Evolutionary conservation across 495 filamentous ascomycete genomes (phyloP), one percentile per base, ranked within the genome.

Genomic region (Aspergillus bertholletiae): DNA sequence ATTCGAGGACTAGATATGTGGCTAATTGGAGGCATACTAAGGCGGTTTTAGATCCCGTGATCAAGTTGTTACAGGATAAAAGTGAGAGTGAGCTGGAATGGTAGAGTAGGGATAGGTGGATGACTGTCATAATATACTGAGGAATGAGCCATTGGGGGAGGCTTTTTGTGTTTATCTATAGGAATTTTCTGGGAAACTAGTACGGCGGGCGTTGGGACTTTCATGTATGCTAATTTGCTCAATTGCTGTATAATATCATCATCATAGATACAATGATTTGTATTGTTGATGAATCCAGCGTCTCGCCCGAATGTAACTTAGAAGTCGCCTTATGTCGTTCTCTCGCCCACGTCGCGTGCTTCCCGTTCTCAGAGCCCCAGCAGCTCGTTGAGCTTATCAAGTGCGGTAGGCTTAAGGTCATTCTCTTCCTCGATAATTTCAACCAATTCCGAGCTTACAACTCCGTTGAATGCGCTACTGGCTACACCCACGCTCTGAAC

Each of bases 1-100:
- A 97, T 66, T 87, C 88, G 2, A 73, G 95, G 48, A 83, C 88
- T 11, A 88, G 87, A 70, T 86, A 92, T 70, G 66, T 68, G 52
- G 78, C 85, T 11, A 71, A 78, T 67, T 75, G 88, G 57, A 76
- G 73, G 51, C 82, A 76, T 55, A 79, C 85, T 58, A 84, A 64
- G 70, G 69, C 67, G 22, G 71, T 81, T 26, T 67, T 81, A 27
- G 80, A 76, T 61, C 83, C 82, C 24, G 76, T 84, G 4, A 69
- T 88, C 9, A 67, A 74, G 59, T 64, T 79, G 50, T 67, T 92
- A 53, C 75, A 80, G 52, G 74, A 78, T 40, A 67, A 66, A 41
- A 71, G 64, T 5, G 67, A 73, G 40, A 69, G 62, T 39, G 67
- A 35, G 7, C 57, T 79, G 56, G 68, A 77, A 47, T 81, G 77